A percentile compares a stretch with the other conserved stretches of the same genome.
Evolutionary conservation across 441 rosid genomes (phyloP).

Genomic region (Syzygium malaccense): DNA sequence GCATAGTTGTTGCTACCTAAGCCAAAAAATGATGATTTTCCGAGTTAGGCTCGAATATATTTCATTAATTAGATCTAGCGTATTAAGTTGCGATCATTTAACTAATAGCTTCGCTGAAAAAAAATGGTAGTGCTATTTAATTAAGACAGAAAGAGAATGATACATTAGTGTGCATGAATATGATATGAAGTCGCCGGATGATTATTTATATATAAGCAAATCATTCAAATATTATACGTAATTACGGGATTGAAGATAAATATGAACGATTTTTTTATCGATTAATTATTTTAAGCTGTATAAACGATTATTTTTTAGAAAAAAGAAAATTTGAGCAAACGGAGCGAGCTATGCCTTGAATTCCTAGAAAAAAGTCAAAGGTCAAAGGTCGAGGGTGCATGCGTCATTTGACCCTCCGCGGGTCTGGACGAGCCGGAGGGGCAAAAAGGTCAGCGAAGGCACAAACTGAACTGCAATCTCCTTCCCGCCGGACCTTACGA

Average conservation of each 20-base stretch:
- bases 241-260: background rate
- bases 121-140: background rate
- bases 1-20: fast-evolving
- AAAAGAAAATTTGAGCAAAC: no score
- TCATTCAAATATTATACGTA: no score
- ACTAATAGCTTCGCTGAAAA: background rate
- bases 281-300: no score
- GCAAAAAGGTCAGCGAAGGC: background rate
- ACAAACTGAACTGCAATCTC: background rate
- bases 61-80: background rate
- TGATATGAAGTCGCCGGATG: background rate
- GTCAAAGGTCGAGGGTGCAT: background rate
- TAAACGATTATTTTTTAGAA: no score
- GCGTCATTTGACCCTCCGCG: background rate
- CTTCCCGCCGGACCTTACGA: background rate
- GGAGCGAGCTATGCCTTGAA: no score
- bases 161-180: background rate
- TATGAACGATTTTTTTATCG: no score
- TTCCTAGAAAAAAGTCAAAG: no score
- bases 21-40: background rate
- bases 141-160: background rate
- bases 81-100: background rate
- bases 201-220: no score
- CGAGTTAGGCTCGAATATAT: background rate
- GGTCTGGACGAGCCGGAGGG: background rate